These are phyloP conservation scores for Pleurotus djamor DNA, from an alignment of 768 basidiomycete species.

Conservation along the genomic window DNA sequence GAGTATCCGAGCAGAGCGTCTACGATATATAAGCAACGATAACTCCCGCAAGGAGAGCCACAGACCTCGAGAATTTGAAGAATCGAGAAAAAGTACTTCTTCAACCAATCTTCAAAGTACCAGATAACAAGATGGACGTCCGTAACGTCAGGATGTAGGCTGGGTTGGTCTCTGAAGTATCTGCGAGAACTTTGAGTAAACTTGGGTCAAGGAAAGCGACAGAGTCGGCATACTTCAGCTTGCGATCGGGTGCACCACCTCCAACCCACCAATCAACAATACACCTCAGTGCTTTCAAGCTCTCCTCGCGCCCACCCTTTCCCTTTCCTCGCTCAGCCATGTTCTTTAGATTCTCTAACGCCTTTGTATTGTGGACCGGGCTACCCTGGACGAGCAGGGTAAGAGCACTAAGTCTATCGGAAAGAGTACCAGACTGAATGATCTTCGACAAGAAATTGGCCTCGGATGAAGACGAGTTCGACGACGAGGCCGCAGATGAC, in stretches of 20 bases:
- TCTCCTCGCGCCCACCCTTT: constrained; percentile 91
- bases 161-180: constrained; percentile 88
- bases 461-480: constrained; percentile 44
- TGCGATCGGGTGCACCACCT: constrained; percentile 85
- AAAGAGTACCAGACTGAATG: constrained; percentile 84
- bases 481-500: constrained; percentile 52
- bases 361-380: constrained; percentile 82
- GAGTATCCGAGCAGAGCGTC: constrained; percentile 80
- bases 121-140: constrained; percentile 77
- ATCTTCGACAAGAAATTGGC: constrained; percentile 81
- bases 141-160: constrained; percentile 58
- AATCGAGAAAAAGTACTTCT: constrained; percentile 93
- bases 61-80: constrained; percentile 87
- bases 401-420: constrained; percentile 88
- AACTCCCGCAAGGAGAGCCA: neutral
- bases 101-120: constrained; percentile 97
- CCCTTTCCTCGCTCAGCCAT: constrained; percentile 80
- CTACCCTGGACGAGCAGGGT: constrained; percentile 87
- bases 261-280: constrained; percentile 98
- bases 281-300: constrained; percentile 85
- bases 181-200: constrained; percentile 33
- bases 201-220: neutral
- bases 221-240: constrained; percentile 67
- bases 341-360: constrained; percentile 68
- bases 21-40: constrained; percentile 21